These are phyloP conservation scores for Candida caryicola DNA, from an alignment of 805 yeast species.

Conservation along the genomic window DNA sequence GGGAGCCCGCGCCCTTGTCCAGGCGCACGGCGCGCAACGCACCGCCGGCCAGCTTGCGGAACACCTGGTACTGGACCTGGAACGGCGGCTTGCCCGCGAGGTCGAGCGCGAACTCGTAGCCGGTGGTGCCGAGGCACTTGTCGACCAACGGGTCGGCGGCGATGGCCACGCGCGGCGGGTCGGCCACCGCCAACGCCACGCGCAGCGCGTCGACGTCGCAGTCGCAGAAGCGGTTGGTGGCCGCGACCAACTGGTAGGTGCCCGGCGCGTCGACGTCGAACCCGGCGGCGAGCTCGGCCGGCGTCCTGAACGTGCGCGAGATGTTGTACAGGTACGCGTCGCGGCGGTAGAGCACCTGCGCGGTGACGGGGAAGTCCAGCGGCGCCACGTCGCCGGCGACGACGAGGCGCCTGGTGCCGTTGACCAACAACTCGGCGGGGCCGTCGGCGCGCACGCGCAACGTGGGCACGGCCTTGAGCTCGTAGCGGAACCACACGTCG, in stretches of 20 bases:
- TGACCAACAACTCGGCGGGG: slow-evolving; percentile 23
- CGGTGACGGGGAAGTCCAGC: slow-evolving; percentile 48
- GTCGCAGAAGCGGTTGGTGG: slow-evolving; percentile 61
- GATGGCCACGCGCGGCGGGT: slow-evolving; percentile 40
- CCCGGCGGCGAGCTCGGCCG: slow-evolving; percentile 28
- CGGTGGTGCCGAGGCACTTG: slow-evolving; percentile 89
- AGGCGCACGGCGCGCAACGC: slow-evolving; percentile 29
- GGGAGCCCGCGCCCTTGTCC: slow-evolving; percentile 27
- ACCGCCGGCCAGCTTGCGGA: slow-evolving; percentile 38
- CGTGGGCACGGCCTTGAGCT: slow-evolving; percentile 24
- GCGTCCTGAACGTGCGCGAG: slow-evolving; percentile 23
- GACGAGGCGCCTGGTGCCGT: slow-evolving; percentile 24
- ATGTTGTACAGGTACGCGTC: slow-evolving; percentile 2
- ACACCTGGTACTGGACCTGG: slow-evolving; percentile 59
- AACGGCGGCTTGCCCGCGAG: slow-evolving; percentile 83
- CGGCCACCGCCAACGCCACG: slow-evolving; percentile 36
- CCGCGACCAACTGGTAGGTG: slow-evolving; percentile 51
- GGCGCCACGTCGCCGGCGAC: slow-evolving; percentile 8
- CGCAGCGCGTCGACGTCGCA: slow-evolving; percentile 44
- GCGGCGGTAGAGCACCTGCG: slow-evolving; percentile 15
- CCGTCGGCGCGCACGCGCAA: slow-evolving; percentile 21
- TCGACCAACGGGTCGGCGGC: slow-evolving; percentile 66
- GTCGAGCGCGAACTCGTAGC: slow-evolving; percentile 62
- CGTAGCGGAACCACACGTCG: slow-evolving; percentile 31
- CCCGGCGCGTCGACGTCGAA: slow-evolving; percentile 59